Conservation (phyloP, 2,329 filamentous ascomycete species). For the Sphaerostilbella broomeana region DNA sequence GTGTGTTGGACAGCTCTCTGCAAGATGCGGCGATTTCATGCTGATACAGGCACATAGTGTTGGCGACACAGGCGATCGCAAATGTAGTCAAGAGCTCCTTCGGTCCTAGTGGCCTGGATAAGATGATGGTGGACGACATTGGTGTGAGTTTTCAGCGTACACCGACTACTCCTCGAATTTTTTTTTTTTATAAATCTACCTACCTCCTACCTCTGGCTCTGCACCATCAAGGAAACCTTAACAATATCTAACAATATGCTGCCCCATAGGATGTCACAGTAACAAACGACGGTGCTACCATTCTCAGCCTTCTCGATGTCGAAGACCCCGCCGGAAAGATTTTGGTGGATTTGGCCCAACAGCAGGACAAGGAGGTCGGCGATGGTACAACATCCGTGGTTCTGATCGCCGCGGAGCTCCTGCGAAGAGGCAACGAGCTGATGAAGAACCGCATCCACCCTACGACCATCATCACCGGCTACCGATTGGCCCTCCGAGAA, state of each 20-base stretch:
- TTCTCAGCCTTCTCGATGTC: slow-evolving; percentile 89
- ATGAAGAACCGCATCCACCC: slow-evolving; percentile 99
- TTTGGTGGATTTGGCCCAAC: slow-evolving; percentile 91
- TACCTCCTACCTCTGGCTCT: background rate
- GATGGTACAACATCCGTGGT: slow-evolving; percentile 98
- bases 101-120: slow-evolving; percentile 91
- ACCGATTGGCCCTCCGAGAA: slow-evolving; percentile 89
- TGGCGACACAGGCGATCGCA: slow-evolving; percentile 91
- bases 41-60: slow-evolving; percentile 48
- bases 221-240: slow-evolving; percentile 1
- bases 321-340: slow-evolving; percentile 99
- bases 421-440: slow-evolving; percentile 90
- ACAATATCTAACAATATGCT: slow-evolving; percentile 14
- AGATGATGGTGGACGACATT: slow-evolving; percentile 99
- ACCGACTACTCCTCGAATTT: slow-evolving; percentile 1
- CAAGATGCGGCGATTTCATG: background rate
- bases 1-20: slow-evolving; percentile 37
- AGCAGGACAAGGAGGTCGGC: slow-evolving; percentile 98
- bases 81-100: slow-evolving; percentile 99
- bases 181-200: slow-evolving; percentile 4
- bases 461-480: slow-evolving; percentile 97
- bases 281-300: slow-evolving; percentile 97
- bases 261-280: slow-evolving; percentile 82
- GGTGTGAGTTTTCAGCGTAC: slow-evolving; percentile 59
- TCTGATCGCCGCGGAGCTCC: slow-evolving; percentile 89